Conservation (phyloP, 495 filamentous ascomycete genomes). For the Lepraria neglecta region DNA sequence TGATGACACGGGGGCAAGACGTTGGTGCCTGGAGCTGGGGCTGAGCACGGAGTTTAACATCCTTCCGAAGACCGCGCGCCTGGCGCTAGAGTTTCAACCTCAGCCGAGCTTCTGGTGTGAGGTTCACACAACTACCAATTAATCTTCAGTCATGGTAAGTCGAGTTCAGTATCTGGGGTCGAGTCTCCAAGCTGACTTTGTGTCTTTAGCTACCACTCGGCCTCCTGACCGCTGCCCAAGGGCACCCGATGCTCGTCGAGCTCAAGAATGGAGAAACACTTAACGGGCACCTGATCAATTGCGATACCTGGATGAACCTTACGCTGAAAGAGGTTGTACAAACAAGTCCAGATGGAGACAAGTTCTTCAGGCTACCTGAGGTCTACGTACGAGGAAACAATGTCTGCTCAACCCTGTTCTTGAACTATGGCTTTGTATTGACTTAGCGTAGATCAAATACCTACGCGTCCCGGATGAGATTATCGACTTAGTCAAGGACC, state of each 20-base stretch:
- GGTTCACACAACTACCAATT: not conserved
- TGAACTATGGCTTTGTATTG: not conserved
- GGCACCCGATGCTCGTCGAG: constrained; percentile 98
- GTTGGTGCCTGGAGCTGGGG: constrained; percentile 24
- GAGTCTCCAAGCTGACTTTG: not conserved
- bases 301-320: constrained; percentile 99
- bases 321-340: constrained; percentile 97
- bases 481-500: constrained; percentile 86
- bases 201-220: constrained; percentile 72
- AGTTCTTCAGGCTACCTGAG: constrained; percentile 83
- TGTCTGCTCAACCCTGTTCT: constrained; percentile 45
- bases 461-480: constrained; percentile 93
- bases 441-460: constrained; percentile 79
- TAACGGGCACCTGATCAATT: constrained; percentile 90
- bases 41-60: constrained; percentile 3
- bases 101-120: not conserved
- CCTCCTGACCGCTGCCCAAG: constrained; percentile 88
- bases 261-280: constrained; percentile 98
- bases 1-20: constrained; percentile 19
- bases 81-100: too few species aligned
- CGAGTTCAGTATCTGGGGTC: not conserved
- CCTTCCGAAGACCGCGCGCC: not conserved
- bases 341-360: constrained; percentile 90
- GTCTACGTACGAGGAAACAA: constrained; percentile 97
- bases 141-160: constrained; percentile 13